Percentiles rank a stretch among this genome's conserved stretches.
Conservation (phyloP, 768 basidiomycete genomes). For the Cyclocybe aegerita region DNA sequence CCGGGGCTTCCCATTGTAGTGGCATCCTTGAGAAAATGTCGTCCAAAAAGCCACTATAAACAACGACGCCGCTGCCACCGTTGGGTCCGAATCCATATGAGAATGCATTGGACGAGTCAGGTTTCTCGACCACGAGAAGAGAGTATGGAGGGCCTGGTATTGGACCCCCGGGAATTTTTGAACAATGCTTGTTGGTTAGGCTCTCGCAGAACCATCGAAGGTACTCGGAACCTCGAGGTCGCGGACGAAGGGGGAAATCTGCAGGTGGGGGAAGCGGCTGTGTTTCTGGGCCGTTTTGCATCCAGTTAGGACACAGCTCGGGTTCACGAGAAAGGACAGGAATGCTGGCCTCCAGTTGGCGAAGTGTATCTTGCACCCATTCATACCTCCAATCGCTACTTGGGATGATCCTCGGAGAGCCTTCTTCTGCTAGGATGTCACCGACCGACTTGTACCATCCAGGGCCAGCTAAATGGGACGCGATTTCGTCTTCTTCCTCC, state of each 20-base stretch:
- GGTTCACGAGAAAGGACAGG: slow-evolving; percentile 64
- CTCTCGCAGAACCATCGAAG: slow-evolving; percentile 58
- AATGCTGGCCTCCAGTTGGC: slow-evolving; percentile 73
- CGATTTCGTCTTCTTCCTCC: slow-evolving; percentile 89
- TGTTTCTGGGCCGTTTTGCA: slow-evolving; percentile 44
- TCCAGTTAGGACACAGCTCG: slow-evolving; percentile 57
- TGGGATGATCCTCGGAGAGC: slow-evolving; percentile 63
- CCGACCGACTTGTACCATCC: slow-evolving; percentile 88
- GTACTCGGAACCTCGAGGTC: slow-evolving; percentile 74
- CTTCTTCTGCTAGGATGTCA: slow-evolving; percentile 71
- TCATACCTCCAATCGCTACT: slow-evolving; percentile 83
- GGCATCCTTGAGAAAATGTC: slow-evolving; percentile 65
- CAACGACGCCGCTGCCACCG: slow-evolving; percentile 89
- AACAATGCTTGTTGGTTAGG: slow-evolving; percentile 39
- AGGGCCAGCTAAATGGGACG: slow-evolving; percentile 74
- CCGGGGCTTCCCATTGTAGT: slow-evolving; percentile 15
- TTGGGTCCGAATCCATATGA: slow-evolving; percentile 94
- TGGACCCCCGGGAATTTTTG: slow-evolving; percentile 39
- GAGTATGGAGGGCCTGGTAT: slow-evolving; percentile 87
- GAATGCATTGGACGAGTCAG: slow-evolving; percentile 87
- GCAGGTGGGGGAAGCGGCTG: slow-evolving; percentile 79
- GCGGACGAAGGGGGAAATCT: slow-evolving; percentile 77
- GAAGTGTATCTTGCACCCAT: slow-evolving; percentile 84
- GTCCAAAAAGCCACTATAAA: slow-evolving; percentile 93
- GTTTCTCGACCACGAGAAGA: slow-evolving; percentile 83